A percentile compares a stretch with the other conserved stretches of the same genome.
These are phyloP conservation scores for Hortiboletus campestris DNA, from an alignment of 768 basidiomycete genomes.

Conservation along the genomic window DNA sequence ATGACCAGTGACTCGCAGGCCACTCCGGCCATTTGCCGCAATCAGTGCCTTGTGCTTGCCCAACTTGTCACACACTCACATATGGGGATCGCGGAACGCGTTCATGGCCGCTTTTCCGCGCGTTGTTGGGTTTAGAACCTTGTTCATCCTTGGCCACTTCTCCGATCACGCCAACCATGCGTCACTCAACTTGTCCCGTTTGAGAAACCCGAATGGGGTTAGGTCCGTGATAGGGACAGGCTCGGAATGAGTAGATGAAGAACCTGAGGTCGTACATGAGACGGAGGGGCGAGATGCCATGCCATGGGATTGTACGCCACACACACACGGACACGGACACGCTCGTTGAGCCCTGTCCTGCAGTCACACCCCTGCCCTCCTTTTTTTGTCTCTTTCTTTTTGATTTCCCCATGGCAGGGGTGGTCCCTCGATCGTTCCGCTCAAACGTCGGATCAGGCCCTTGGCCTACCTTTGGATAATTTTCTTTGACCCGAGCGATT, in stretches of 20 bases:
- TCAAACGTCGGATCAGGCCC: constrained; percentile 11
- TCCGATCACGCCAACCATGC: constrained; percentile 20
- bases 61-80: not conserved
- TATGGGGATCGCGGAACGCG: constrained; percentile 19
- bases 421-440: constrained; percentile 8
- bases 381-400: not conserved
- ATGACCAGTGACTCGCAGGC: constrained; percentile 6
- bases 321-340: constrained; percentile 4
- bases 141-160: not conserved
- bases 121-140: constrained; percentile 5
- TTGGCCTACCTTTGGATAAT: constrained; percentile 82
- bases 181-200: constrained; percentile 2
- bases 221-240: constrained; percentile 10
- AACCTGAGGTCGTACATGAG: constrained; percentile 2
- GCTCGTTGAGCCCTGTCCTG: not conserved
- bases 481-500: constrained; percentile 89
- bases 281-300: not conserved
- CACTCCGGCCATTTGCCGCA: constrained; percentile 1
- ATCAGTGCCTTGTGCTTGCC: constrained; percentile 8
- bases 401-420: not conserved
- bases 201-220: constrained; percentile 17
- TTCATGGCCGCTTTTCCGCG: constrained; percentile 26
- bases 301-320: constrained; percentile 6
- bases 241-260: constrained; percentile 1
- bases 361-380: not conserved